Base-by-base conservation (phyloP, 208 protist genomes). In the Endotrypanum monterogeii region DNA sequence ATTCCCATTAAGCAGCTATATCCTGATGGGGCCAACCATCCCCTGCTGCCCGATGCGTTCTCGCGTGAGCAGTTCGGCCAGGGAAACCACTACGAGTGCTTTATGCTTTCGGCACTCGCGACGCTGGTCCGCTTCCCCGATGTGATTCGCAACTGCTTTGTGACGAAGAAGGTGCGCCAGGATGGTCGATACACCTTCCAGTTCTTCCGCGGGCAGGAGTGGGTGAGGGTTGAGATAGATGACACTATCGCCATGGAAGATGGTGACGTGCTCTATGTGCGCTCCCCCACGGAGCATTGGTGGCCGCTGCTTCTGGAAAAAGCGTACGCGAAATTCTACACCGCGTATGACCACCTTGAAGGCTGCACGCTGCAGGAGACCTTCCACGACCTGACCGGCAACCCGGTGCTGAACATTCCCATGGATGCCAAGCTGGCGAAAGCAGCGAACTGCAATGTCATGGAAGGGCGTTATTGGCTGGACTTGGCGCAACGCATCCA, bases 241-340 rank as follows among this genome's bases (percentile, higher is more conserved):
- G 91, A 95, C 72, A 60, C 35, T 14, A 84, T 95, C 30, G 78
- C 91, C 3, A 75, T 90, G 62, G 83, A 91, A 51, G 82, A 86
- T 44, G 84, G 83, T 30, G 81, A 86, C 6, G 84, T 89, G 44
- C 84, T 90, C 25, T 91, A 94, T 71, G 83, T 73, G 69, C 90
- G 73, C 1, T 92, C 87, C 11, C 90, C 89, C 23, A 90, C 83
- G 11, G 84, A 85, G 73, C 88, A 91, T 73, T 93, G 87, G 87
- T 97, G 89, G 83, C 90, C 93, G 30, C 78, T 95, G 61, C 80
- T 97, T 67, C 78, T 97, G 68, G 90, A 97, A 83, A 97, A 97
- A 88, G 93, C 93, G 39, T 97, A 97, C 79, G 93, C 93, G 44
- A 97, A 97, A 77, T 94, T 97, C 78, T 91, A 94, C 80, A 89